These are phyloP conservation scores for Teratosphaeria viscida DNA, from an alignment of 2,329 filamentous ascomycete species.

Conservation along the genomic window DNA sequence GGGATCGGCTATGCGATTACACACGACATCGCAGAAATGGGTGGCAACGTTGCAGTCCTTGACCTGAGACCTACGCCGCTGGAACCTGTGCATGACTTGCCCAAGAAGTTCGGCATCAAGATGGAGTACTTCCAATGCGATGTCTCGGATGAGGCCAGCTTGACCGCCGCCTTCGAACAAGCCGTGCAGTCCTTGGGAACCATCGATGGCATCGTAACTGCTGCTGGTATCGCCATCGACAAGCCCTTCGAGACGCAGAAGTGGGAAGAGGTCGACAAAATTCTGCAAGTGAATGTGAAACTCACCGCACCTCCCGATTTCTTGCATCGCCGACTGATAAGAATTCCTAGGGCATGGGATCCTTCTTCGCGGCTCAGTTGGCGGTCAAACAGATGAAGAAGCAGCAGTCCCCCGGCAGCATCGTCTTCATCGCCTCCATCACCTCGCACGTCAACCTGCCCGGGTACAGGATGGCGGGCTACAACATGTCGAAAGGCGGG, in stretches of 20 bases:
- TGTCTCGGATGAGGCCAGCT: slow-evolving; percentile 23
- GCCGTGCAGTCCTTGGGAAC: slow-evolving; percentile 14
- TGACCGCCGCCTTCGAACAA: slow-evolving; percentile 15
- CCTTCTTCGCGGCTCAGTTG: slow-evolving; percentile 25
- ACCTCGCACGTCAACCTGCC: slow-evolving; percentile 25
- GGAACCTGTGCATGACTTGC: slow-evolving; percentile 16
- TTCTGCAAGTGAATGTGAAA: slow-evolving; percentile 28
- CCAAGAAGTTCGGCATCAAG: slow-evolving; percentile 54
- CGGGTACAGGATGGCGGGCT: slow-evolving; percentile 24
- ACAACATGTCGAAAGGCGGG: slow-evolving; percentile 23
- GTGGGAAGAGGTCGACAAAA: slow-evolving; percentile 21
- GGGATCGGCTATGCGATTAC: slow-evolving; percentile 14
- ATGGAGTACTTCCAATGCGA: slow-evolving; percentile 26
- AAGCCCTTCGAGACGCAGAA: slow-evolving; percentile 20
- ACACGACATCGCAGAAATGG: slow-evolving; percentile 18
- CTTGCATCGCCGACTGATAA: background rate
- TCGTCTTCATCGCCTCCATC: slow-evolving; percentile 28
- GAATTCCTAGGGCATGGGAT: slow-evolving; percentile 15
- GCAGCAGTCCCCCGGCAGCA: slow-evolving; percentile 25
- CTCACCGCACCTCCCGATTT: background rate
- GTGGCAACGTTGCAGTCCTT: slow-evolving; percentile 46
- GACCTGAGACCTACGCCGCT: slow-evolving; percentile 42
- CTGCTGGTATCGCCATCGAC: slow-evolving; percentile 22
- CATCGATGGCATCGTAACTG: slow-evolving; percentile 20
- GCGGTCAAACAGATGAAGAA: slow-evolving; percentile 25